Base-by-base conservation (phyloP, 495 filamentous ascomycete genomes). In the Trichoderma gamsii region DNA sequence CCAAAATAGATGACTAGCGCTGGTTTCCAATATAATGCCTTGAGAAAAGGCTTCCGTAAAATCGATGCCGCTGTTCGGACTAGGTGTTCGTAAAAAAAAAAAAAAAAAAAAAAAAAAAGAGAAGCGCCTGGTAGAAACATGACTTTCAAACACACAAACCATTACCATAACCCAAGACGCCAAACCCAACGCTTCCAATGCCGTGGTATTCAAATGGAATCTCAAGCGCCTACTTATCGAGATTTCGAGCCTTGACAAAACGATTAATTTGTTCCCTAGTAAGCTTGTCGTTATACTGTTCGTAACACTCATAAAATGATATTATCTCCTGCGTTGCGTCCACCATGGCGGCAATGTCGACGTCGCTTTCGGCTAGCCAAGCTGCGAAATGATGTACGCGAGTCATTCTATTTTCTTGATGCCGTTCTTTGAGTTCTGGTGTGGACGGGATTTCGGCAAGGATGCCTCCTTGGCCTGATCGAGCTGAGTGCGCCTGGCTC, bases 261-360 rank as follows among this genome's bases (percentile, higher is more conserved):
- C 92, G 83, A 27, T 85, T 88, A 71, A 99, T 88, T 69, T 90
- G 83, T 71, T 86, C 84, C 46, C 78, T 74, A 29, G 80, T 80
- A 12, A 76, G 73, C 77, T 95, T 94, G 73, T 98, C 93, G 70
- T 87, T 91, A 73, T 94, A 97, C 72, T 87, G 83, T 75, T 99
- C 95, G 82, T 92, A 92, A 41, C 92, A 85, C 76, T 97, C 93
- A 78, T 98, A 99, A 69, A 99, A 85, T 4, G 92, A 96, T 52
- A 99, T 92, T 65, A 98, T 84, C 80, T 98, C 96, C 78, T 99
- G 95, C 0, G 91, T 92, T 77, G 90, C 94, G 73, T 98, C 94
- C 59, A 97, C 89, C 73, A 97, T 88, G 25, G 88, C 92, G 77
- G 91, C 91, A 74, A 98, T 91, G 75, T 98, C 94, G 41, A 98